phyloP scores from a whole-genome alignment of 805 yeast genomes.

The Yarrowia keelungensis region DNA sequence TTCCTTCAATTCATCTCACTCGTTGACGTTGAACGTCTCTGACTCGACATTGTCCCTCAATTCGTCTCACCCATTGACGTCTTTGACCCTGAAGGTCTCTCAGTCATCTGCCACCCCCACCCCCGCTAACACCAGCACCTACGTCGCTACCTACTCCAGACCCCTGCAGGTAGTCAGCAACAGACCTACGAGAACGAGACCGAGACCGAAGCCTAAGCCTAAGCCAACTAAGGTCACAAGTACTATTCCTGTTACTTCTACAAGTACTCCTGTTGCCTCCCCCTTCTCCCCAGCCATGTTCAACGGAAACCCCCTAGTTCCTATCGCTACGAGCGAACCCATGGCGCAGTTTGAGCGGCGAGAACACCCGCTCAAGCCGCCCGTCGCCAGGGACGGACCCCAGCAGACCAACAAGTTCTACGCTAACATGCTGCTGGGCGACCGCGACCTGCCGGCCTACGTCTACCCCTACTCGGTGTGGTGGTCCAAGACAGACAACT shows the following conservation, averaged over 20 bases:
- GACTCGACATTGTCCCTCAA: no score
- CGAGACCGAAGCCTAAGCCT: not conserved
- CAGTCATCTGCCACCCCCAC: not conserved
- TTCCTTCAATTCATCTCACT: no score
- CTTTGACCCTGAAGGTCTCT: no score
- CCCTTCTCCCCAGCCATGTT: not conserved
- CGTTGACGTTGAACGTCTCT: no score
- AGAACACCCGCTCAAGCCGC: constrained; percentile 31
- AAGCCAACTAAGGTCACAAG: not conserved
- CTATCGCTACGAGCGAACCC: constrained; percentile 22
- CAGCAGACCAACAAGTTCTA: constrained; percentile 73
- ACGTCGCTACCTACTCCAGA: not conserved
- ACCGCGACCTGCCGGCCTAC: constrained; percentile 62
- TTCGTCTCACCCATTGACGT: no score
- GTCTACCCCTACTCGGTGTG: constrained; percentile 72
- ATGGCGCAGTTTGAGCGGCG: constrained; percentile 30
- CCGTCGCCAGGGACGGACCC: constrained; percentile 19
- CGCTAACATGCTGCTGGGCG: constrained; percentile 65
- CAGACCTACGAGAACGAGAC: not conserved
- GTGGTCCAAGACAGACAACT: constrained; percentile 56
- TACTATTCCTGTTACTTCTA: no score
- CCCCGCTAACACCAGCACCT: constrained; percentile 6
- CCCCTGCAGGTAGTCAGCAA: not conserved
- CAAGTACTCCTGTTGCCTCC: no score
- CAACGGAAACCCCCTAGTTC: constrained; percentile 34